Conservation (phyloP, 108 stramenopile species). For the Nannochloropsis gaditana region DNA sequence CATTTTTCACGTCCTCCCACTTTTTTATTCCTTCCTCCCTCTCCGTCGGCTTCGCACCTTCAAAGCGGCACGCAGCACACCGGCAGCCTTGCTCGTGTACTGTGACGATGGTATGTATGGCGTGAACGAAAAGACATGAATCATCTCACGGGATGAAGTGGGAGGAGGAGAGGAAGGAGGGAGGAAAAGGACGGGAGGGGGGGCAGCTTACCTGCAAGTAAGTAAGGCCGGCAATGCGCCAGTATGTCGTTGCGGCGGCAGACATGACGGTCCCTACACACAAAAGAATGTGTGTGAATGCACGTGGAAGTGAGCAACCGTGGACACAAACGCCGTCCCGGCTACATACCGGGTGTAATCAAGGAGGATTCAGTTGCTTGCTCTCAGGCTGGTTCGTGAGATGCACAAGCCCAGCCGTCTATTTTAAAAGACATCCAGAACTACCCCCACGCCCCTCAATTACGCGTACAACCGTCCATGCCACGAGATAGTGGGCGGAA, state of each 20-base stretch:
- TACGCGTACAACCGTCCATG: no score
- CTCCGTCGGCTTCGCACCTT: neutral
- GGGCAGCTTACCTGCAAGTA: neutral
- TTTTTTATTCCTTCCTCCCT: no score
- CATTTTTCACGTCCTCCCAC: no score
- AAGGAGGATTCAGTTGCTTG: neutral
- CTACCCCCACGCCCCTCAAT: no score
- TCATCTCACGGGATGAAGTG: neutral
- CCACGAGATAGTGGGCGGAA: no score
- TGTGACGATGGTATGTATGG: neutral
- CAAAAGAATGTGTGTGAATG: neutral
- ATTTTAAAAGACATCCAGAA: no score
- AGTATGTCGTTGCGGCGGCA: slow-evolving; percentile 5
- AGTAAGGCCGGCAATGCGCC: neutral
- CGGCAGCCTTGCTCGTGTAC: neutral
- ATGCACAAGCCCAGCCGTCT: no score
- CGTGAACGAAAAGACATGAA: neutral
- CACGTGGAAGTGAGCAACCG: neutral
- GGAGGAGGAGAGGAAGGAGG: neutral
- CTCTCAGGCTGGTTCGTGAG: neutral
- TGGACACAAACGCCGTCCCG: no score
- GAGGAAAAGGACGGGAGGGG: neutral
- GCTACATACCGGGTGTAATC: neutral
- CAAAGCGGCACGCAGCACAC: neutral
- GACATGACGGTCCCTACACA: slow-evolving; percentile 7